Base-by-base conservation (phyloP, 2,329 filamentous ascomycete genomes). In the Scedosporium aurantiacum region DNA sequence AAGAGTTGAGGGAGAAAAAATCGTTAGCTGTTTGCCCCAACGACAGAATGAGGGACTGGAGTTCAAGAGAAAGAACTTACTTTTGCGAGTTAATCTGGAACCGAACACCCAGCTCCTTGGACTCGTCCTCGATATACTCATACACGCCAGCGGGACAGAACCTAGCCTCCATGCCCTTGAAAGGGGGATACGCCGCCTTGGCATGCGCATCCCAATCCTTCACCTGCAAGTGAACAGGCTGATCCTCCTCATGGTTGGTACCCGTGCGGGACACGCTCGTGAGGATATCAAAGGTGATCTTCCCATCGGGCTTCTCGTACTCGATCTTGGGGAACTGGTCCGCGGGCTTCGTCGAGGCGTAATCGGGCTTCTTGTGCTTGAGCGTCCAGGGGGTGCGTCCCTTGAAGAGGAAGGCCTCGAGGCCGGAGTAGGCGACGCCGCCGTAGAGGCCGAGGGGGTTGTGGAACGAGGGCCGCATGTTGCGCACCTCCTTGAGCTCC, bases 11-110 rank as follows among this genome's bases (percentile, higher is more conserved):
- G 64, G 52, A 47, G 64, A 57, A 32, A 50, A 14, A 41, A 10
- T 40, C 6, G 54, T 25, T 40, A 56, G 50, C 16, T 5, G 16
- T 5, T n/a, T n/a, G n/a, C n/a, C n/a, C n/a, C n/a, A 37, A 25
- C n/a, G 23, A 12, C 57, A 50, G 43, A 14, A 2, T 23, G 12
- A n/a, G 16, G 4, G 45, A 21, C 5, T 27, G 3, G 18, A 50
- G 16, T 3, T 43, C 10, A 3, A 8, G 23, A 40, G n/a, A 16
- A 43, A 40, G 41, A 40, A 85, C 90, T 84, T 80, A 96, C 91
- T 97, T 97, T 74, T 97, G 93, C 57, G 92, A 79, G 70, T 97
- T 97, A 72, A 99, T 99, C 77, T 97, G 93, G 78, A 99, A 99
- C 62, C 92, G 82, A 67, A 99, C 91, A 7, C 94, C 94, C 63